Base-by-base conservation (phyloP, 768 basidiomycete genomes). In the Leucogyrophana mollusca region DNA sequence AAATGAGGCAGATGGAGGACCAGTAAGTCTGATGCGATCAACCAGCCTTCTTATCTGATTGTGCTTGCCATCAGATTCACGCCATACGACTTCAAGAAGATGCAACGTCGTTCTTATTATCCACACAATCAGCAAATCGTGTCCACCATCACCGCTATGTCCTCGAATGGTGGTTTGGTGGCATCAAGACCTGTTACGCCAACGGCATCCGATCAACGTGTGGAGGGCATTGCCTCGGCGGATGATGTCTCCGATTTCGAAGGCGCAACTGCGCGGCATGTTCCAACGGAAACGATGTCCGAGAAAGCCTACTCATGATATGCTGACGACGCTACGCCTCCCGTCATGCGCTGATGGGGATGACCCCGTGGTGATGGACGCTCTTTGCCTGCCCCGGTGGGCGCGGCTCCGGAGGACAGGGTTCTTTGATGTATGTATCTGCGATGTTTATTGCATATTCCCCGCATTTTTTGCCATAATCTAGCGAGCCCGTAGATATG, bases 1-100 rank as follows among this genome's bases (percentile, higher is more conserved):
- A 99, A 66, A 94, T 94, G 90, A 74, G 90, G 50, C 86, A 93
- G 70, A 96, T 98, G 94, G 96, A 99, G 68, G 94, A 97, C 63
- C 94, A 95, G 94, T 97, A 58, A 49, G 79, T 70, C 32, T 11
- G 9, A 32, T 30, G 22, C 4, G n/a, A 42, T 54, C 52, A 25
- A 46, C 45, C 38, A 23, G 46, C 33, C 17, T 9, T 50, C 40
- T 52, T 17, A 52, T 37, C 9, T 36, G 41, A 16, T 25, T 16
- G 27, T 35, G 34, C 20, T 21, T 13, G 13, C 6, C 13, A 30
- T 13, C 55, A 95, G 93, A 66, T 96, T 96, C 65, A 85, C 86
- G 13, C 76, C 87, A 5, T 96, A 96, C 58, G 94, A 97, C 67
- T 95, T 91, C 67, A 86, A 85, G 69, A 87, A 85, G 67, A 93